phyloP scores from a whole-genome alignment of 139 green algal species.

The Edaphochlamys debaryana region DNA sequence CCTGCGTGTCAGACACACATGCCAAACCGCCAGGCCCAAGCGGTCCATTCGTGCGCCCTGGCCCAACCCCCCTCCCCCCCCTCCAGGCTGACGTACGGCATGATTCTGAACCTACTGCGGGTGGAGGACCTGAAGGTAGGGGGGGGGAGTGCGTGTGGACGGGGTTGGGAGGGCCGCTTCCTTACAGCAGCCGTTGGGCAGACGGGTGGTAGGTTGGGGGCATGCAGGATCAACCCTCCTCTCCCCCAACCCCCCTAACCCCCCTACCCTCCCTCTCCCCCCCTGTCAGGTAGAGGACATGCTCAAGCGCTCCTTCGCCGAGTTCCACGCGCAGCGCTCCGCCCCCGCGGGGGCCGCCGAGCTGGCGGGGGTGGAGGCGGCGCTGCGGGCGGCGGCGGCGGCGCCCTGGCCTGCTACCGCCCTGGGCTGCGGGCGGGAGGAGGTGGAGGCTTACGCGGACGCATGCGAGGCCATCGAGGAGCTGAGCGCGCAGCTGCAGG shows the following conservation, averaged over 20 bases:
- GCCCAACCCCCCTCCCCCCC: too few species aligned
- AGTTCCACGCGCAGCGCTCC: constrained; percentile 89
- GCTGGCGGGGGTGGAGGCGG: constrained; percentile 61
- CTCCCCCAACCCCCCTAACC: background rate
- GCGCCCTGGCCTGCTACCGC: constrained; percentile 18
- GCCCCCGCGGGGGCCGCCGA: constrained; percentile 64
- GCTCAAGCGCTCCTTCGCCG: constrained; percentile 92
- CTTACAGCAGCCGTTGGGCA: too few species aligned
- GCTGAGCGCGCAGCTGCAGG: constrained; percentile 66
- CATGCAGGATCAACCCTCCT: too few species aligned
- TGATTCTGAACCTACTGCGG: constrained; percentile 97
- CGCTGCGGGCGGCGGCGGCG: constrained; percentile 52
- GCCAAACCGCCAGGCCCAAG: too few species aligned
- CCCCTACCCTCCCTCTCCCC: background rate
- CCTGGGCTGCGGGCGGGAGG: constrained; percentile 35
- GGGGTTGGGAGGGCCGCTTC: background rate
- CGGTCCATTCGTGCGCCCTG: too few species aligned
- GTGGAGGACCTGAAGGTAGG: constrained; percentile 93
- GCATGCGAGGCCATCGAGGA: constrained; percentile 55
- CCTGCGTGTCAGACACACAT: too few species aligned
- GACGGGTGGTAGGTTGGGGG: too few species aligned
- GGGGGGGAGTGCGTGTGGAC: background rate
- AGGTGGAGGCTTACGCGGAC: constrained; percentile 69
- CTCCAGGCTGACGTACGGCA: constrained; percentile 92
- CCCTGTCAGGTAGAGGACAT: constrained; percentile 93